Evolutionary conservation across 768 basidiomycete species (phyloP).

Genomic region (Sporobolomyces pararoseus): DNA sequence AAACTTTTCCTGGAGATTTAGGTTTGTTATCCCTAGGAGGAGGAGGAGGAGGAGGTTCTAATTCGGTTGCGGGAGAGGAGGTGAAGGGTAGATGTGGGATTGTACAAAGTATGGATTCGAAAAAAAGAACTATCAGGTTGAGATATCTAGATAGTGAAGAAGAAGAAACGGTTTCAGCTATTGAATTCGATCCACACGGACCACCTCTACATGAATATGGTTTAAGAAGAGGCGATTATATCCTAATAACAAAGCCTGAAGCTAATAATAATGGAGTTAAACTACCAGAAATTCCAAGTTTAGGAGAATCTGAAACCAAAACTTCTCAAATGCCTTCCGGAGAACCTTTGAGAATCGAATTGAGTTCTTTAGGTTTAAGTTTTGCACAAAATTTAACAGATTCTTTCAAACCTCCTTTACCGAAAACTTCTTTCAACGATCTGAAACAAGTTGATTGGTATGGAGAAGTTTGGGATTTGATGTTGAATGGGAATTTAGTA

Average conservation of each 20-base stretch:
- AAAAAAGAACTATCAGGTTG: constrained; percentile 66
- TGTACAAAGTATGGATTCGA: constrained; percentile 49
- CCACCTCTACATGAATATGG: constrained; percentile 57
- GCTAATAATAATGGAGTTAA: constrained; percentile 63
- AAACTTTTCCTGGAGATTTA: constrained; percentile 90
- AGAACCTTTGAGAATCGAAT: constrained; percentile 28
- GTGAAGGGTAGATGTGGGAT: constrained; percentile 10
- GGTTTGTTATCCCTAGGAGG: constrained; percentile 69
- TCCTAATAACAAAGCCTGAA: constrained; percentile 70
- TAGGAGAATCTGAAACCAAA: constrained; percentile 79
- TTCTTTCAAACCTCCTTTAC: background rate
- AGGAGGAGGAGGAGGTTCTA: too few species aligned
- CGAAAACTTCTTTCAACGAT: background rate
- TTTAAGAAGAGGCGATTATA: constrained; percentile 75
- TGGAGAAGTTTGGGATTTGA: constrained; percentile 66
- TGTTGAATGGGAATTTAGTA: constrained; percentile 56
- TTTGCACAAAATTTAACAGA: constrained; percentile 23
- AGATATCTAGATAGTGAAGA: constrained; percentile 50
- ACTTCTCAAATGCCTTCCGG: constrained; percentile 23
- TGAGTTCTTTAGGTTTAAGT: constrained; percentile 26
- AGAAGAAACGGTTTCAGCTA: constrained; percentile 67
- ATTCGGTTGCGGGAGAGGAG: background rate
- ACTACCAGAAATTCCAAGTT: constrained; percentile 68
- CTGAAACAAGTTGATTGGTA: constrained; percentile 62
- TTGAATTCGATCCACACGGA: constrained; percentile 86